Base-by-base conservation (phyloP, 352 stramenopile genomes). In the Pythium vanterpoolii region DNA sequence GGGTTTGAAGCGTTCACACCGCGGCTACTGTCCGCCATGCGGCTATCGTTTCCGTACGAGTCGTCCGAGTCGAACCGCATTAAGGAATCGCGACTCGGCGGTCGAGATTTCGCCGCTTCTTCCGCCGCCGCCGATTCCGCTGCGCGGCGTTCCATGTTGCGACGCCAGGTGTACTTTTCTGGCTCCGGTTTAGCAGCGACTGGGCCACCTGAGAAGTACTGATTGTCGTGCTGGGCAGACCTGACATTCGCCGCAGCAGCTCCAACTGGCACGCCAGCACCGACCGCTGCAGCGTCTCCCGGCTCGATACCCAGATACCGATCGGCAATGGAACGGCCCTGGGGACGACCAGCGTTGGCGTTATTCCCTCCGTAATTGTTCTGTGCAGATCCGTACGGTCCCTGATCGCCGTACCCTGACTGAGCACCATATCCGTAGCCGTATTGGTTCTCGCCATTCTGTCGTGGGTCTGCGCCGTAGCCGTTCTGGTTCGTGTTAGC, bases 121-220 rank as follows among this genome's bases (percentile, higher is more conserved):
- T 61, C 52, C 5, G 47, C 53, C 27, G 55, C 48, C 13, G 61
- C 61, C 11, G 53, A 24, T 48, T 63, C 61, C 11, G 52, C 61
- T 1, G 61, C 61, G 4, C 54, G 53, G 8, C 61, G 61, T 30
- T 67, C 61, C 61, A 68, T 68, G 42, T 68, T 68, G 28, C 54
- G 52, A 31, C 61, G 46, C 61, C 61, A 68, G 3, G 54, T 68
- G 33, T 53, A 57, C 46, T 60, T 61, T 30, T 61, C 51, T 4
- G 47, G 53, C 33, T 63, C 53, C 28, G 52, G 60, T 38, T 65
- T 65, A 8, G 30, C 30, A 33, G 33, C 51, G 42, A 10, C 58
- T 0, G 34, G 28, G 16, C 24, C n/a, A 19, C 28, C 39, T 3
- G 45, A 56, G n/a, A 31, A 30, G 16, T 40, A 44, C 30, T 44